Conservation (phyloP, 257 asterid species). For the Solanum rostratum region DNA sequence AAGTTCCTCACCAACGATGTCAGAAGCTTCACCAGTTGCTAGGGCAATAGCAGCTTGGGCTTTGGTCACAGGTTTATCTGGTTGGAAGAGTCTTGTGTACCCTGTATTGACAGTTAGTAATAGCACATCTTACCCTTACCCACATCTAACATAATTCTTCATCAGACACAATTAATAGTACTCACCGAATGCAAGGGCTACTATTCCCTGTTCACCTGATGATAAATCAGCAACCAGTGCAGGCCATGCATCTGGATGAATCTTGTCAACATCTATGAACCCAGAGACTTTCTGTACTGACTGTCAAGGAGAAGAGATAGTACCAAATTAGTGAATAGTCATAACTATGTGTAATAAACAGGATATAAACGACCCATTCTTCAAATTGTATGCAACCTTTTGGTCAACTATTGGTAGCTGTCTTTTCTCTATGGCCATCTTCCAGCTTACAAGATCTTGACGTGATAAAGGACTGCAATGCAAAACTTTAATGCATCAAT, state of each 20-base stretch:
- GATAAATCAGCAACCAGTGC: conserved; percentile 81
- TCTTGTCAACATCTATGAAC: conserved; percentile 88
- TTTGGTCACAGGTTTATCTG: conserved; percentile 91
- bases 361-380: neutral
- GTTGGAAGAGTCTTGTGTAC: conserved; percentile 95
- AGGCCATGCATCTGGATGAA: conserved; percentile 97
- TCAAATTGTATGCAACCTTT: conserved; percentile 42
- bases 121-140: neutral
- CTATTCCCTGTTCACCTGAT: conserved; percentile 87
- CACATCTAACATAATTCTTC: conserved; percentile 1
- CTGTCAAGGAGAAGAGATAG: conserved; percentile 24
- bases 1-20: conserved; percentile 79
- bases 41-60: conserved; percentile 97
- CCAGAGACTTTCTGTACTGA: conserved; percentile 74
- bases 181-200: conserved; percentile 86
- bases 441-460: conserved; percentile 98
- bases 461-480: conserved; percentile 75
- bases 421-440: conserved; percentile 87
- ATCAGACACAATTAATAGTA: neutral
- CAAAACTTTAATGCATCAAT: conserved; percentile 6
- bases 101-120: conserved; percentile 33
- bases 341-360: neutral
- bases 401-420: conserved; percentile 72
- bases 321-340: neutral
- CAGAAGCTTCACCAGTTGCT: conserved; percentile 81